Conservation (phyloP, 306 rosid species). For the Gynostemma pentaphyllum region DNA sequence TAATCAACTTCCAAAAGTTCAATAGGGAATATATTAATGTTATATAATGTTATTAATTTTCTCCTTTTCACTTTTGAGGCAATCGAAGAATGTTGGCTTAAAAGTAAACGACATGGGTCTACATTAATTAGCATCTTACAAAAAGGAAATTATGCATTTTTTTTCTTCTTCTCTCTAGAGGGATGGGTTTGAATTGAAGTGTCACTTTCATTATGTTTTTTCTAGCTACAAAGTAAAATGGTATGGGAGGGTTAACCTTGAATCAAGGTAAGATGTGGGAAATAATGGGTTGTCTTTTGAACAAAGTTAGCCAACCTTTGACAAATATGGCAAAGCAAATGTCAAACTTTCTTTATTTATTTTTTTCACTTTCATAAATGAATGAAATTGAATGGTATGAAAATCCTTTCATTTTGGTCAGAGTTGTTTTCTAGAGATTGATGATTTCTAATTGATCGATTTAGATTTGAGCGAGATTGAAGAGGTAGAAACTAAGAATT, state of each 20-base stretch:
- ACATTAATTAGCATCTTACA: neutral
- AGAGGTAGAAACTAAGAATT: neutral
- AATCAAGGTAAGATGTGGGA: constrained; percentile 26
- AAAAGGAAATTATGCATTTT: no score
- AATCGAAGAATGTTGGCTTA: neutral
- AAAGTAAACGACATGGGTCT: neutral
- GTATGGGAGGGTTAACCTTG: constrained; percentile 31
- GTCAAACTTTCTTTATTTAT: constrained; percentile 11
- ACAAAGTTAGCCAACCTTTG: constrained; percentile 19
- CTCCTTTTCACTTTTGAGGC: no score
- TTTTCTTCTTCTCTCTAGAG: constrained; percentile 7
- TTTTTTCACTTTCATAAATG: neutral
- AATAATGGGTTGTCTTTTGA: constrained; percentile 16
- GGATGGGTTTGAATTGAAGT: neutral
- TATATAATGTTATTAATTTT: no score
- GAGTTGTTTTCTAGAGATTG: neutral
- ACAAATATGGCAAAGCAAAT: constrained; percentile 22
- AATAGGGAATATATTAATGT: no score
- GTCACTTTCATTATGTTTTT: constrained; percentile 20
- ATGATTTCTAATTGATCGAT: neutral
- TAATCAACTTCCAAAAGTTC: no score
- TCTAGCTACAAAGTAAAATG: constrained; percentile 7
- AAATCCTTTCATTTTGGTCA: neutral
- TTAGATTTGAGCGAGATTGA: neutral
- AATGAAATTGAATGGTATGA: neutral